Evolutionary conservation across 441 rosid species (phyloP).

Genomic region (Cnidoscolus chayamansa): DNA sequence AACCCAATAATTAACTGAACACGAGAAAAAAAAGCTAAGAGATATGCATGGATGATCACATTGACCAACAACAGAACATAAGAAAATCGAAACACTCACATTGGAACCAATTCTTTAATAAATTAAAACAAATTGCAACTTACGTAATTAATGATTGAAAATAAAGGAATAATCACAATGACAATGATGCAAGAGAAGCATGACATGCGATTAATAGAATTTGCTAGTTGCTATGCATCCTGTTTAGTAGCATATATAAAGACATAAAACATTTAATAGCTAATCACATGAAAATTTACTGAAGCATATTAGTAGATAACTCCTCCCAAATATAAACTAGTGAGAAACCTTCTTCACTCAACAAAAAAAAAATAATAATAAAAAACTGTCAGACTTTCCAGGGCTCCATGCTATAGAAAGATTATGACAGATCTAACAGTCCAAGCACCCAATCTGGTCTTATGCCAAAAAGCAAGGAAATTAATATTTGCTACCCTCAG

Average conservation of each 20-base stretch:
- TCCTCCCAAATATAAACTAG: neutral
- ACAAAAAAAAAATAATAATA: too few relatives aligned
- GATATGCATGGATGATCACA: neutral
- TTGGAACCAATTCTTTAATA: neutral
- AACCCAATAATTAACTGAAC: neutral
- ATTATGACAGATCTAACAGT: neutral
- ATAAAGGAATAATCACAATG: conserved; percentile 3
- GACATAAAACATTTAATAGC: neutral
- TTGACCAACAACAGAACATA: neutral
- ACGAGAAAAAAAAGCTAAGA: neutral
- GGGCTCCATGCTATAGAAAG: neutral
- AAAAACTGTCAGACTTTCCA: neutral
- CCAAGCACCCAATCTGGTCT: neutral
- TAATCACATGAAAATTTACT: neutral
- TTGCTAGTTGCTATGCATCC: neutral
- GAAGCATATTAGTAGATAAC: neutral
- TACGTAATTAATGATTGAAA: neutral
- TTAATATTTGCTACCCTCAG: neutral
- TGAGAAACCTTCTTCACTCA: neutral
- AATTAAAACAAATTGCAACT: neutral
- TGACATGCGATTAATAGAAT: neutral
- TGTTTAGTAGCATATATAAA: neutral
- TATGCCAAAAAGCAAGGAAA: neutral
- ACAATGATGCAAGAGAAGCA: neutral
- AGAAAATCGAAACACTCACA: neutral